These are phyloP conservation scores for Thielaviopsis musarum DNA, from an alignment of 2,329 filamentous ascomycete species.

Conservation along the genomic window DNA sequence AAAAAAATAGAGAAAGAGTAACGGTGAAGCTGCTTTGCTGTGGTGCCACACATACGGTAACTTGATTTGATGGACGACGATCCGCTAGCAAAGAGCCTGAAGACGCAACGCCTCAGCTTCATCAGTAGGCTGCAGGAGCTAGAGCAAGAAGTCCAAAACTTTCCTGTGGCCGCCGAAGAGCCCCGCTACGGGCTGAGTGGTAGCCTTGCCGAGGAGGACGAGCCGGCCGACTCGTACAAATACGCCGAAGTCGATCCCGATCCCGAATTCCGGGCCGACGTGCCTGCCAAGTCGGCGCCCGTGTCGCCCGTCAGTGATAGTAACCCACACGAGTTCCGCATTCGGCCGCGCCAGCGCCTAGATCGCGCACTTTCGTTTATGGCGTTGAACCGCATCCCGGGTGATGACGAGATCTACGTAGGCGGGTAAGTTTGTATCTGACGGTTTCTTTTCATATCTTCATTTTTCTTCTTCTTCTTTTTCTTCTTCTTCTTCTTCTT, in stretches of 20 bases:
- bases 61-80: conserved; percentile 12
- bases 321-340: conserved; percentile 5
- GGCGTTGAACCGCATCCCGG: conserved; percentile 27
- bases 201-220: conserved; percentile 3
- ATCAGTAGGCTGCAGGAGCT: conserved; percentile 11
- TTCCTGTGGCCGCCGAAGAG: background rate
- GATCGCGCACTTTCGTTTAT: conserved; percentile 17
- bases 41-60: background rate
- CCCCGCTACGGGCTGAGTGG: background rate
- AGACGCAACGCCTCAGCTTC: conserved; percentile 12
- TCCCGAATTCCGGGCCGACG: background rate
- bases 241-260: background rate
- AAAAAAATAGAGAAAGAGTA: background rate
- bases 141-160: conserved; percentile 9
- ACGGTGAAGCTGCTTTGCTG: too few relatives aligned
- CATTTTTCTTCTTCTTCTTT: background rate
- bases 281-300: background rate
- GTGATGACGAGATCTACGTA: conserved; percentile 25
- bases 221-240: background rate
- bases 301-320: background rate
- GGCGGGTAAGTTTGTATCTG: conserved; percentile 21
- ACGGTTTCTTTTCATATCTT: background rate
- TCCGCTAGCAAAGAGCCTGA: conserved; percentile 11
- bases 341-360: conserved; percentile 5
- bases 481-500: background rate